phyloP scores from a whole-genome alignment of 1,284 basidiomycete species.

The Earliella scabrosa region DNA sequence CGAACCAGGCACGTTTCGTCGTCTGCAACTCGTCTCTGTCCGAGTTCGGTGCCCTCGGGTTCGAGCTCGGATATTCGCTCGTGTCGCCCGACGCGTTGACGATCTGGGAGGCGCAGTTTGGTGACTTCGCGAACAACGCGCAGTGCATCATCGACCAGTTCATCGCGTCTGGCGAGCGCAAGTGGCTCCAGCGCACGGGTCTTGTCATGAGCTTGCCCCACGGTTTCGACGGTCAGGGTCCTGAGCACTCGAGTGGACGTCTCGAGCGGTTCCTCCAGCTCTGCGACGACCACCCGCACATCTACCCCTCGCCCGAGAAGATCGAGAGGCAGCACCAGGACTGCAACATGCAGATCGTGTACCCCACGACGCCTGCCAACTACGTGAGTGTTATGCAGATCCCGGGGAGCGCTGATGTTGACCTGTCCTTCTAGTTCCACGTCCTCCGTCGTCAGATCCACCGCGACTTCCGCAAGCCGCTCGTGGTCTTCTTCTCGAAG shows the following conservation, averaged over 20 bases:
- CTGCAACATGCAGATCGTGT: slow-evolving; percentile 99
- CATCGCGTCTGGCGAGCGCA: slow-evolving; percentile 96
- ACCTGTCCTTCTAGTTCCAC: slow-evolving; percentile 69
- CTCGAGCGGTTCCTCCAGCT: slow-evolving; percentile 98
- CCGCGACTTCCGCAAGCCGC: slow-evolving; percentile 95
- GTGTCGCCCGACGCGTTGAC: slow-evolving; percentile 94
- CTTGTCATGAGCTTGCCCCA: slow-evolving; percentile 93
- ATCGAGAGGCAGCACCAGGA: slow-evolving; percentile 97
- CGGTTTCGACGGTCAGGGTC: slow-evolving; percentile 99
- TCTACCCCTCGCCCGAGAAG: slow-evolving; percentile 89
- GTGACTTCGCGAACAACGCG: slow-evolving; percentile 97
- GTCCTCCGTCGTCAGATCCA: slow-evolving; percentile 94
- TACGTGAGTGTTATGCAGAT: slow-evolving; percentile 64
- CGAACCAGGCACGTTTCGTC: slow-evolving; percentile 90
- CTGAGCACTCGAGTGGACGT: slow-evolving; percentile 96
- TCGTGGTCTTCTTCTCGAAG: slow-evolving; percentile 97
- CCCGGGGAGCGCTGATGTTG: slow-evolving; percentile 3
- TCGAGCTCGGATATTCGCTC: slow-evolving; percentile 98
- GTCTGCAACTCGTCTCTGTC: slow-evolving; percentile 98
- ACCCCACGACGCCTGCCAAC: slow-evolving; percentile 93
- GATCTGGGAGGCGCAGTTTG: slow-evolving; percentile 99
- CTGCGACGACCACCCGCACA: slow-evolving; percentile 95
- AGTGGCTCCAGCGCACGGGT: slow-evolving; percentile 97
- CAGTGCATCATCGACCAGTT: slow-evolving; percentile 99
- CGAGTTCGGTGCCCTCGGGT: slow-evolving; percentile 94